Evolutionary conservation across 2,329 filamentous ascomycete genomes (phyloP), one percentile per base, ranked within the genome.

Genomic region (Hypoxylon sp.): DNA sequence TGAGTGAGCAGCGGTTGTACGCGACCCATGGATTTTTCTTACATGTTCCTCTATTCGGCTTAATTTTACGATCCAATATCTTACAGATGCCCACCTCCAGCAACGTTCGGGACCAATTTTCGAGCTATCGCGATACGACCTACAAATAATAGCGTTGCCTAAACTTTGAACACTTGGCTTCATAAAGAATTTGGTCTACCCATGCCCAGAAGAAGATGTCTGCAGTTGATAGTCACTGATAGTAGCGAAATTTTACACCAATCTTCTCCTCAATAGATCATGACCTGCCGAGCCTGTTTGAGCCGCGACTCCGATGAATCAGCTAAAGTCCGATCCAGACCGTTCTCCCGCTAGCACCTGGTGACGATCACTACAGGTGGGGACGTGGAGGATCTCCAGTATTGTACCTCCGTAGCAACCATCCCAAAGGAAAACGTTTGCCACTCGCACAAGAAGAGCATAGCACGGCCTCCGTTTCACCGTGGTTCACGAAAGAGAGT

Each of bases 301-400:
- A 50, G 55, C 45, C 48, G 41, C 30, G 34, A 54, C 41, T 53
- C 52, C 68, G 68, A 70, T 70, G 60, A 61, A 57, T 65, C 57
- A 63, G 63, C 63, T 59, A 69, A 69, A 68, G 32, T 59, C 67
- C 68, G 68, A 70, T 70, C 66, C 54, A 68, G 63, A 56, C 68
- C 65, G 53, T 62, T 68, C 61, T 66, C 50, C 68, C 48, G 60
- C 62, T 68, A 63, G 61, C n/a, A 55, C 65, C 56, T 61, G 25
- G 63, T 56, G 65, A 64, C 60, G 68, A 70, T 70, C 65, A 48
- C 9, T 48, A 55, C 30, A 46, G 21, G 63, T 59, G 65, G 55
- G 45, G 57, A 39, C 43, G 39, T 58, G 52, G 27, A 37, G 52
- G 54, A 65, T 67, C 39, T 51, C 39, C 61, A 45, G 45, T 43